phyloP scores from a whole-genome alignment of 176 grass and related monocot genomes.

The Pontederia crassipes region DNA sequence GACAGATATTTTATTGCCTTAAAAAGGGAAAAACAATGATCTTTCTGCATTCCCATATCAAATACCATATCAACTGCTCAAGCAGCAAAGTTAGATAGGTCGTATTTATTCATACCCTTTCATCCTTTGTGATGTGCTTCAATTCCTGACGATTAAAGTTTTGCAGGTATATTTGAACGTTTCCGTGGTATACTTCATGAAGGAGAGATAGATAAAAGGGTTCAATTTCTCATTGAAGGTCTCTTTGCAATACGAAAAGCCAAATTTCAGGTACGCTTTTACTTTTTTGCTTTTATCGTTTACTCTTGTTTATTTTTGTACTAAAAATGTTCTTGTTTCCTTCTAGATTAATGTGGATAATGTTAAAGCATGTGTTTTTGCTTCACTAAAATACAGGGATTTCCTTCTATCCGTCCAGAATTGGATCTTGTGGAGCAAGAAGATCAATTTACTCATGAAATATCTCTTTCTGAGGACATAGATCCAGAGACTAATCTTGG shows the following conservation, averaged over 20 bases:
- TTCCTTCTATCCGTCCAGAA: constrained; percentile 79
- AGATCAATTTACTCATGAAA: constrained; percentile 91
- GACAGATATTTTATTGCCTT: too few relatives aligned
- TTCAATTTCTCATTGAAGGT: constrained; percentile 93
- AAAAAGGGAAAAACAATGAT: background rate
- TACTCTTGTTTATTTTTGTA: background rate
- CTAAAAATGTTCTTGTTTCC: background rate
- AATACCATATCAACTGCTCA: too few relatives aligned
- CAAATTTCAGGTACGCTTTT: constrained; percentile 73
- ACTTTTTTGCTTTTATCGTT: constrained; percentile 2
- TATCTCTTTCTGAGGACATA: constrained; percentile 73
- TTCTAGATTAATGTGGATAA: constrained; percentile 11
- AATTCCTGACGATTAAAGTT: background rate
- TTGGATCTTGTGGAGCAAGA: constrained; percentile 96
- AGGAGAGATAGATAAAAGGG: constrained; percentile 94
- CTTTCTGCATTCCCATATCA: background rate
- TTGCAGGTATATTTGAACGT: constrained; percentile 91
- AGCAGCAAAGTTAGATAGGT: too few relatives aligned
- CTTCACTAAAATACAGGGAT: constrained; percentile 51
- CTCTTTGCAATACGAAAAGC: constrained; percentile 97
- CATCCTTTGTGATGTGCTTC: background rate
- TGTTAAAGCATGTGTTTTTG: constrained; percentile 3
- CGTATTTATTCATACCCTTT: too few relatives aligned
- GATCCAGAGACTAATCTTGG: constrained; percentile 83
- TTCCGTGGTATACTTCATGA: constrained; percentile 96